phyloP scores from a whole-genome alignment of 805 yeast genomes.

The Yarrowia sp. region DNA sequence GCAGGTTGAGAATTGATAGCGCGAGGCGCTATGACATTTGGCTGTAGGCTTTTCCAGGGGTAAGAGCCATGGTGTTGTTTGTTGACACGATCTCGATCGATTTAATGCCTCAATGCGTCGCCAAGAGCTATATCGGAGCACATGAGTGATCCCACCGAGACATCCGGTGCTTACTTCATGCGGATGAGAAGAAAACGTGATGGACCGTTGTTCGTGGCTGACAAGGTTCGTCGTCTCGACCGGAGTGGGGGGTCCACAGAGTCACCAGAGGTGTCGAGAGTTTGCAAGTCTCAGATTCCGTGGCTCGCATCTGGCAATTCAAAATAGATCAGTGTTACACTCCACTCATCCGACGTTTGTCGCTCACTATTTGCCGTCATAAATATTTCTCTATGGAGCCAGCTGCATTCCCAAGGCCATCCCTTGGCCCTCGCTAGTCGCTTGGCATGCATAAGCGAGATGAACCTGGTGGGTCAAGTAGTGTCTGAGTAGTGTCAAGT shows the following conservation, averaged over 20 bases:
- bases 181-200: background rate
- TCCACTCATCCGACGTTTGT: background rate
- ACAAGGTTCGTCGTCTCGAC: background rate
- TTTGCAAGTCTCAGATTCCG: conserved; percentile 5
- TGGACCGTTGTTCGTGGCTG: conserved; percentile 16
- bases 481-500: no score
- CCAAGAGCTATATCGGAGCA: conserved; percentile 14
- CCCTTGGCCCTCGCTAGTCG: background rate
- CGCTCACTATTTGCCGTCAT: background rate
- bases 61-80: background rate
- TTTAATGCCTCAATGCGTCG: conserved; percentile 13
- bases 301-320: background rate
- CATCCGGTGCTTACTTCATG: background rate
- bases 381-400: background rate
- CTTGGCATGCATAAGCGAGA: conserved; percentile 31
- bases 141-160: background rate
- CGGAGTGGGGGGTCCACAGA: background rate
- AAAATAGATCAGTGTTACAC: conserved; percentile 2
- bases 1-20: background rate
- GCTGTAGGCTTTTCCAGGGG: background rate
- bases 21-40: background rate
- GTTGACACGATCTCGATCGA: background rate
- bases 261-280: background rate
- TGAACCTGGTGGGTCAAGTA: background rate
- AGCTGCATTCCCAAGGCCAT: background rate